Conservation (phyloP, 2,329 filamentous ascomycete genomes). For the Colletotrichum sp. region DNA sequence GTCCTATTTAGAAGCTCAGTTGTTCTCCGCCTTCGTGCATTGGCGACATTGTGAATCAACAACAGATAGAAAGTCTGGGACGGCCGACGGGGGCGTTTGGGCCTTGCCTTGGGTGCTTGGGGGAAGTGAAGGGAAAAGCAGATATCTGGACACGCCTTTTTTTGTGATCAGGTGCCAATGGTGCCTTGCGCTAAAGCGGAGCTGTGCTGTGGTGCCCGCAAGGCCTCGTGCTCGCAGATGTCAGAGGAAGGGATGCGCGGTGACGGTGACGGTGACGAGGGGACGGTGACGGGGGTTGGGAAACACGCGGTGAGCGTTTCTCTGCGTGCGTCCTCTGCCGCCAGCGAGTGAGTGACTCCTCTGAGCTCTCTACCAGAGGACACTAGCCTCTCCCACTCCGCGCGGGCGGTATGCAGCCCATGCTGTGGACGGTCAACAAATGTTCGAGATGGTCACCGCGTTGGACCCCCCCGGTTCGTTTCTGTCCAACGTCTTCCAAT, state of each 20-base stretch:
- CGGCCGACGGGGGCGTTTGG: neutral
- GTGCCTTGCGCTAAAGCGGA: slow-evolving; percentile 15
- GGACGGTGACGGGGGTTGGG: slow-evolving; percentile 19
- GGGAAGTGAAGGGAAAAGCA: neutral
- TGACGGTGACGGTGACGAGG: slow-evolving; percentile 21
- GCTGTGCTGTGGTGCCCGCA: neutral
- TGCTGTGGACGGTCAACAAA: neutral
- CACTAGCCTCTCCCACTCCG: neutral
- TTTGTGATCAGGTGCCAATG: slow-evolving; percentile 10
- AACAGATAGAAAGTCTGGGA: neutral
- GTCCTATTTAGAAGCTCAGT: neutral
- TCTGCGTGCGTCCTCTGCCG: neutral
- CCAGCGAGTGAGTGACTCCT: neutral
- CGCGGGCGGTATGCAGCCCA: neutral
- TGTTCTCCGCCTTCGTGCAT: slow-evolving; percentile 9
- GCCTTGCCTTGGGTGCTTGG: neutral
- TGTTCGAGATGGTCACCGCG: neutral
- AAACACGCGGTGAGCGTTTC: slow-evolving; percentile 20
- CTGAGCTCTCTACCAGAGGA: neutral
- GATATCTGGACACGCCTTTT: neutral
- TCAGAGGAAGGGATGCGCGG: neutral
- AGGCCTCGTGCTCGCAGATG: neutral
- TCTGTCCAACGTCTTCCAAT: slow-evolving; percentile 1
- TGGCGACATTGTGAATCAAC: slow-evolving; percentile 15
- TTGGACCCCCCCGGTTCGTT: slow-evolving; percentile 2